Percentiles rank a stretch among this genome's conserved stretches.
Evolutionary conservation across 2,329 filamentous ascomycete genomes (phyloP).

Genomic region (Pestalotiopsis sp.): DNA sequence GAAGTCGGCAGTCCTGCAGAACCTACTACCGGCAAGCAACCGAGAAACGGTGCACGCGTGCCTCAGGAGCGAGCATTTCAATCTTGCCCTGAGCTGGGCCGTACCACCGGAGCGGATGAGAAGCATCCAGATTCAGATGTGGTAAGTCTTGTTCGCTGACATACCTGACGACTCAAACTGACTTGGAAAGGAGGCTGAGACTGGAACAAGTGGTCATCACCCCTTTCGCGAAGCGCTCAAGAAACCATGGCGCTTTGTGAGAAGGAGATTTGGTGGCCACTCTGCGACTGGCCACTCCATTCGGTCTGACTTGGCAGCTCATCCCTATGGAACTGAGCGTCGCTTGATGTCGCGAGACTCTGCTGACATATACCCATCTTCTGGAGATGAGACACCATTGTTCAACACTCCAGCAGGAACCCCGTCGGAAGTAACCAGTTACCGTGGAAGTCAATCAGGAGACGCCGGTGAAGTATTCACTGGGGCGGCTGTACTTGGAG

Average conservation of each 20-base stretch:
- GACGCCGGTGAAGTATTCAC: neutral
- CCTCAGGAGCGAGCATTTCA: slow-evolving; percentile 18
- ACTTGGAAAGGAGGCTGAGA: neutral
- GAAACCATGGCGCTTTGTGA: slow-evolving; percentile 24
- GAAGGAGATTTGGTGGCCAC: slow-evolving; percentile 21
- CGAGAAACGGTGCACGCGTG: slow-evolving; percentile 12
- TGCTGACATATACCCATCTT: slow-evolving; percentile 29
- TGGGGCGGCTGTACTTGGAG: neutral
- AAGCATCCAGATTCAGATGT: neutral
- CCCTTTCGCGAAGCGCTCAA: slow-evolving; percentile 21
- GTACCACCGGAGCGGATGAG: slow-evolving; percentile 15
- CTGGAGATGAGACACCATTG: slow-evolving; percentile 28
- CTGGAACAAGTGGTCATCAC: neutral
- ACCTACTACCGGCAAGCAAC: slow-evolving; percentile 15
- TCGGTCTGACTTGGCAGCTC: slow-evolving; percentile 28
- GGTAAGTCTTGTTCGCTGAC: too few species aligned
- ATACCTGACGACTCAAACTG: neutral
- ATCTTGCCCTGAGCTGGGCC: slow-evolving; percentile 32
- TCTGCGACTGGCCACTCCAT: slow-evolving; percentile 28
- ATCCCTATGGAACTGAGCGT: slow-evolving; percentile 25
- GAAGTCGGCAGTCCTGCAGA: slow-evolving; percentile 14
- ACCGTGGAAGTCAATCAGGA: neutral
- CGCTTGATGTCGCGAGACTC: slow-evolving; percentile 30
- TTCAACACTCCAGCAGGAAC: slow-evolving; percentile 21
- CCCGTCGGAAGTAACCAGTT: neutral